Conservation (phyloP, 306 rosid species). For the Delonix regia region DNA sequence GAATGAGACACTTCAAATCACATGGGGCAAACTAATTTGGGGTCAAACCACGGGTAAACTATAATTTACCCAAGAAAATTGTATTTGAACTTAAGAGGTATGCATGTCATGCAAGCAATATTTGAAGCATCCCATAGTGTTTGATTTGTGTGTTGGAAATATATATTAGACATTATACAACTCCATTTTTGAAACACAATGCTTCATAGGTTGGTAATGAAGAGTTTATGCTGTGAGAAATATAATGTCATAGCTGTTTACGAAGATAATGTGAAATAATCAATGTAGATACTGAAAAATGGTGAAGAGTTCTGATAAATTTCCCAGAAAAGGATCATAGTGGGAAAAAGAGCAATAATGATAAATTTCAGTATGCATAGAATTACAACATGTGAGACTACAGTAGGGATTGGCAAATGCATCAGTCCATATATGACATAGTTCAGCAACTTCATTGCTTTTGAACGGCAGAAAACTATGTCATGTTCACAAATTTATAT, state of each 20-base stretch:
- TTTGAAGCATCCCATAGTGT: background rate
- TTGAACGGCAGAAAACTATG: background rate
- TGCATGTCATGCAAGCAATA: background rate
- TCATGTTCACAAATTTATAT: background rate
- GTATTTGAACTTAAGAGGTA: constrained; percentile 8
- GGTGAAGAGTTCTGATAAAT: background rate
- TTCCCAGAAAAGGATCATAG: background rate
- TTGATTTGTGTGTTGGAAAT: background rate
- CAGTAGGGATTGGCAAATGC: background rate
- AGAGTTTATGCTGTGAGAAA: background rate
- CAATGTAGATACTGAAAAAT: background rate
- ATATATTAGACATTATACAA: background rate
- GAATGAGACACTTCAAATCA: background rate
- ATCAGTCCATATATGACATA: background rate
- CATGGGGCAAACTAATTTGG: no score
- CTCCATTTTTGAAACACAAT: background rate
- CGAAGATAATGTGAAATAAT: background rate
- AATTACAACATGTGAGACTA: background rate
- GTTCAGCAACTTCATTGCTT: background rate
- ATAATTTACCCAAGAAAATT: background rate
- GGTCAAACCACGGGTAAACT: no score
- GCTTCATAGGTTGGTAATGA: background rate
- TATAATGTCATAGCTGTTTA: background rate
- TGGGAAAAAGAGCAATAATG: background rate
- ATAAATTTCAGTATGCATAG: background rate